Evolutionary conservation across 139 green algal species (phyloP), one percentile per base, ranked within the genome.

Genomic region (Yamagishiella unicocca): DNA sequence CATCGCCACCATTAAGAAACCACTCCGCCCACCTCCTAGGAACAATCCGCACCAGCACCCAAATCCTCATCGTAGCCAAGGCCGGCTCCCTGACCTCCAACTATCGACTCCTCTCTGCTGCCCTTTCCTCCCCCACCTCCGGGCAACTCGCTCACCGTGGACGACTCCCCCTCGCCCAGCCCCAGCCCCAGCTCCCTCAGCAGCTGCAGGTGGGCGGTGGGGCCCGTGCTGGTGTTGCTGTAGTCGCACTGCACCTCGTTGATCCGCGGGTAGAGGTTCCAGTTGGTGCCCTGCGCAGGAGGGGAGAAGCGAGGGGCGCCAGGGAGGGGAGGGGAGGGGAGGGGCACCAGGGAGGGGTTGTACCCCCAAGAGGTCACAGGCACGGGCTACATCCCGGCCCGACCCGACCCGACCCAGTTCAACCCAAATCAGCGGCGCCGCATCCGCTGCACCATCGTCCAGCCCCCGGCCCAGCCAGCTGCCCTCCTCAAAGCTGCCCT

Each of bases 201-300:
- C 45, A 46, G 66, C 33, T 55, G 4, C 46, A 50, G 54, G 21
- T 35, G 53, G 37, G 7, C 43, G 19, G 89, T 92, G 61, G 89
- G 89, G 7, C 89, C 89, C 37, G 62, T 61, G 37, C 71, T 79
- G 37, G 55, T 45, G 40, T 78, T 62, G 45, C 46, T 40, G 17
- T 53, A 73, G 84, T 92, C 84, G 62, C 89, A 92, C 1, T 64
- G 58, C 17, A 73, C 76, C 40, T n/a, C 45, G 14, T 81, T 67
- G 62, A 92, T 85, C 27, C 89, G 89, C 7, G 89, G 89, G 53
- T 92, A 92, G 37, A 88, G n/a, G n/a, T 84, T 81, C 67, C 83
- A 92, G 43, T 53, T 45, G 70, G 27, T 72, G 61, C 83, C 88
- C 82, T 64, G 29, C 25, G 76, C 1, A 42, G 25, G 54, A 45